These are phyloP conservation scores for Diospyros lotus DNA, from an alignment of 148 eudicot species.

Conservation along the genomic window DNA sequence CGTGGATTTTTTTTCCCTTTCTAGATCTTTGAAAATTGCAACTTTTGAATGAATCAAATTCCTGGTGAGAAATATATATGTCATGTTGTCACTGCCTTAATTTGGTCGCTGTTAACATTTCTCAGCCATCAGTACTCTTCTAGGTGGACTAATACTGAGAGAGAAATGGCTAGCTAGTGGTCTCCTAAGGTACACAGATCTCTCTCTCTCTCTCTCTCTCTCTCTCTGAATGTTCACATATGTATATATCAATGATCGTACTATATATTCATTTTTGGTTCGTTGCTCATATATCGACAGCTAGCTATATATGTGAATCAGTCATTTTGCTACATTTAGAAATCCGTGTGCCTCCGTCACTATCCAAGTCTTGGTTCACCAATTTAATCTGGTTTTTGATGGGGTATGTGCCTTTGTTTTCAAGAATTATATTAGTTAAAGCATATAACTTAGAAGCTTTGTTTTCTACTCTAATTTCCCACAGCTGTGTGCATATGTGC, in stretches of 20 bases:
- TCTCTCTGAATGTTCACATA: background rate
- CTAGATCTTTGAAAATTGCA: background rate
- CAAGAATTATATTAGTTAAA: too few species aligned
- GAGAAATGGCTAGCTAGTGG: background rate
- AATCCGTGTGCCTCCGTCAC: slow-evolving; percentile 5
- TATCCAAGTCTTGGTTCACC: background rate
- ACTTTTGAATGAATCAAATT: background rate
- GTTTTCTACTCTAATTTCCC: too few species aligned
- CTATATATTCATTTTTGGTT: slow-evolving; percentile 6
- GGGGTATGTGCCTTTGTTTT: too few species aligned
- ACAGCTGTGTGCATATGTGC: too few species aligned
- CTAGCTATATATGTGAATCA: background rate
- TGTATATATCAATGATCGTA: background rate
- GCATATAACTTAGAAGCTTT: too few species aligned
- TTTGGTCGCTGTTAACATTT: background rate
- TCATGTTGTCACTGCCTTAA: background rate
- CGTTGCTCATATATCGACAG: too few species aligned
- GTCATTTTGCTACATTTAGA: background rate
- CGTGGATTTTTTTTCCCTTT: background rate
- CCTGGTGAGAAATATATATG: too few species aligned
- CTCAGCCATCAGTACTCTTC: background rate
- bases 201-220: slow-evolving; percentile 9
- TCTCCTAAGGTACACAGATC: background rate
- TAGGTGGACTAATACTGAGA: background rate
- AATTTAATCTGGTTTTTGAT: too few species aligned